Evolutionary conservation across 2,329 filamentous ascomycete genomes (phyloP).

Genomic region (Talaromyces pinophilus): DNA sequence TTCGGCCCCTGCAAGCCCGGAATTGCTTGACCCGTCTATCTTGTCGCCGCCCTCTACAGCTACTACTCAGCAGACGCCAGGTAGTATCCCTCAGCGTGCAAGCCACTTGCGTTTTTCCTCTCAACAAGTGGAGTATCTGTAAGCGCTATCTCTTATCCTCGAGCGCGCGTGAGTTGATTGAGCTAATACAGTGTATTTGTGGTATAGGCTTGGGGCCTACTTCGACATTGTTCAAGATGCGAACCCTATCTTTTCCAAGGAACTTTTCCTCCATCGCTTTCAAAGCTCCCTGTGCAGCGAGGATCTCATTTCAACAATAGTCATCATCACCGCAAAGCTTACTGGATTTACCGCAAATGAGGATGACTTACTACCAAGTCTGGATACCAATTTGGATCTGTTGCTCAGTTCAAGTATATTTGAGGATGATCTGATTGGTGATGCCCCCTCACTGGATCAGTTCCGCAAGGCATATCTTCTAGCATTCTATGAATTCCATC

Average conservation of each 20-base stretch:
- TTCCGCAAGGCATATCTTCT: constrained; percentile 39
- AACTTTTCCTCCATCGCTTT: not conserved
- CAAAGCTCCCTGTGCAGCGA: not conserved
- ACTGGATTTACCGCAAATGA: not conserved
- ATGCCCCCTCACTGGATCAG: constrained; percentile 28
- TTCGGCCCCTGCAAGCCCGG: not conserved
- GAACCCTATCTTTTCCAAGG: not conserved
- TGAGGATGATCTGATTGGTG: not conserved
- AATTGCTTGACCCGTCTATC: not conserved
- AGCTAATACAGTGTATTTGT: not conserved
- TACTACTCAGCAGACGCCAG: not conserved
- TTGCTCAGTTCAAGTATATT: not conserved
- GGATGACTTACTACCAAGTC: not conserved
- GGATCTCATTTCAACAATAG: not conserved
- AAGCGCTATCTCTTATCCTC: not conserved
- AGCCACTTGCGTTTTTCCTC: not conserved
- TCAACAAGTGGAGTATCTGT: not conserved
- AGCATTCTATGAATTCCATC: constrained; percentile 43
- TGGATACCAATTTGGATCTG: not conserved
- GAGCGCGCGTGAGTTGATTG: not conserved
- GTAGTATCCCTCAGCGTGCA: not conserved
- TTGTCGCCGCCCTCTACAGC: not conserved
- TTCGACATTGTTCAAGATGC: not conserved
- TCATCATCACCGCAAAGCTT: not conserved
- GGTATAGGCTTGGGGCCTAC: not conserved